A percentile compares a stretch with the other conserved stretches of the same genome.
Conservation (phyloP, 2,329 filamentous ascomycete species). For the Talaromyces marneffei region DNA sequence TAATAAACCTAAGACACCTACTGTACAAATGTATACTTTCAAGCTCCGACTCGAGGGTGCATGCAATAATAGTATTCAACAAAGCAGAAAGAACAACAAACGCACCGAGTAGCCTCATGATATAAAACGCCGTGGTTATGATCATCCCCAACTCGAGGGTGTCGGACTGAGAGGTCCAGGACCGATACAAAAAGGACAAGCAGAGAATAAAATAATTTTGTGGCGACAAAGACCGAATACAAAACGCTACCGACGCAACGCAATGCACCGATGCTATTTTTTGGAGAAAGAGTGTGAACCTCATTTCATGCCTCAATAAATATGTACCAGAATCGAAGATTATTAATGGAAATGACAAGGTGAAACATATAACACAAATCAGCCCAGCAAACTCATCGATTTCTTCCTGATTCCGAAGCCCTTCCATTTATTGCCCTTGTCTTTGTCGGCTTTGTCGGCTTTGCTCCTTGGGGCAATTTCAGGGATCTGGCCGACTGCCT, state of each 20-base stretch:
- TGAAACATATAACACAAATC: neutral
- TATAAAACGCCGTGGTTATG: constrained; percentile 7
- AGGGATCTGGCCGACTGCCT: neutral
- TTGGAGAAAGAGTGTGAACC: neutral
- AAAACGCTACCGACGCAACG: neutral
- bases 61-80: neutral
- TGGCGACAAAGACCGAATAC: constrained; percentile 1
- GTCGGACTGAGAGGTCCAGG: neutral
- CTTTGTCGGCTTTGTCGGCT: constrained; percentile 12
- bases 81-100: neutral
- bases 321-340: constrained; percentile 15
- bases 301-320: neutral
- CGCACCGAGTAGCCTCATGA: neutral
- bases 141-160: neutral
- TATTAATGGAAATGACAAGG: neutral
- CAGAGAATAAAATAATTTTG: neutral
- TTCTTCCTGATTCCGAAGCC: constrained; percentile 42
- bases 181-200: neutral
- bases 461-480: neutral
- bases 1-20: constrained; percentile 4
- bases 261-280: constrained; percentile 11
- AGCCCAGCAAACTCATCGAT: constrained; percentile 33
- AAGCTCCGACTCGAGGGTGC: neutral
- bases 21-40: constrained; percentile 5
- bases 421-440: constrained; percentile 28